Base-by-base conservation (phyloP, 2,329 filamentous ascomycete genomes). In the Cladosporium oxysporum region DNA sequence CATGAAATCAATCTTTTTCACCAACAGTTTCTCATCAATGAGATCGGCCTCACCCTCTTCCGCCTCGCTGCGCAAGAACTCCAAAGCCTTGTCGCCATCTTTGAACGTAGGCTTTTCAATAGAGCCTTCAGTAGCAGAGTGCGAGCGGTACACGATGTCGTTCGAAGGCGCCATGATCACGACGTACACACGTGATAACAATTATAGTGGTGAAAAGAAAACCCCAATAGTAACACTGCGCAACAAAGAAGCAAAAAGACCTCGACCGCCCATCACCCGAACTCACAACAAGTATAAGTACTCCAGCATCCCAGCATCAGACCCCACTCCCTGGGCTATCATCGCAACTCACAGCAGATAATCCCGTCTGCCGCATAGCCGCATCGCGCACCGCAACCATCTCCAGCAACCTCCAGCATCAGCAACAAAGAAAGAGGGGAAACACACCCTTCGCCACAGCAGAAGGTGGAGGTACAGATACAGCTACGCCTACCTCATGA, bases 1-100 rank as follows among this genome's bases (percentile, higher is more conserved):
- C 72, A 76, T 77, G 71, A 73, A 76, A 57, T 81, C 79, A 31
- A 80, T 79, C 68, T 78, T 80, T 5, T 75, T 69, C 1, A 73
- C 52, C 23, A 76, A 62, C 41, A 63, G 65, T 63, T 70, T 72
- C 59, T 69, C 66, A 49, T 69, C 67, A 16, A 67, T 50, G 23
- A 60, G 37, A 37, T 66, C 66, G 4, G 58, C 50, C 49, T 69
- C 67, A 5, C 67, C 66, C 37, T 60, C 62, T 21, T 64, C 65
- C 12, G 66, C 67, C 29, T 69, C 67, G 12, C 33, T 44, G 29
- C 66, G 67, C 16, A 69, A 35, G 44, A 69, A 69, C 1, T 66
- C 66, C 37, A 69, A 55, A 18, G 67, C 67, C 21, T 67, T 64
- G 31, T 69, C 67, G 31, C 59, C 67, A 67, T 69, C 62, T 14